Conservation (phyloP, 2,329 filamentous ascomycete species). For the Xylaria hypoxylon region DNA sequence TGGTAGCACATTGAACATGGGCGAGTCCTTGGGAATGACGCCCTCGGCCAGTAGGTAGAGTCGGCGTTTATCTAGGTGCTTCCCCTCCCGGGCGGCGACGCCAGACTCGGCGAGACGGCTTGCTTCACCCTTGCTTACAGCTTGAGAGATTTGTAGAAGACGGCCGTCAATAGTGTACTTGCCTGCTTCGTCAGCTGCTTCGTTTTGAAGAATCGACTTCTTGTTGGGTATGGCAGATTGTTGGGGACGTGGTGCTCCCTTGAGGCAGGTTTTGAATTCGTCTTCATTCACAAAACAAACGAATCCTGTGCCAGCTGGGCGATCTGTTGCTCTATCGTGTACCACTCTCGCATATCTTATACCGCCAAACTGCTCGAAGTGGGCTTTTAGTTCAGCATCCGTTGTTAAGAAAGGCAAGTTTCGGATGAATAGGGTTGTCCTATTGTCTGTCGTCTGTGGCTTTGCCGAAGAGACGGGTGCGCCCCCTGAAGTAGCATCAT, state of each 20-base stretch:
- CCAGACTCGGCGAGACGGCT: constrained; percentile 78
- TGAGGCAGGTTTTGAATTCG: constrained; percentile 82
- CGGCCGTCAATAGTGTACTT: constrained; percentile 92
- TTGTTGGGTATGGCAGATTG: constrained; percentile 65
- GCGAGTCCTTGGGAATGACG: constrained; percentile 79
- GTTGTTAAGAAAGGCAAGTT: constrained; percentile 92
- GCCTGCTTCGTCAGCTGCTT: constrained; percentile 82
- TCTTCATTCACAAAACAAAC: constrained; percentile 87
- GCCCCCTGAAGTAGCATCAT: constrained; percentile 53
- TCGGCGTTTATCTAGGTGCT: constrained; percentile 87
- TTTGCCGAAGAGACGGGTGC: constrained; percentile 41
- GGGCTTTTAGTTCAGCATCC: constrained; percentile 83
- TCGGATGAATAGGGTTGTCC: constrained; percentile 87
- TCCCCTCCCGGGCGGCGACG: constrained; percentile 70
- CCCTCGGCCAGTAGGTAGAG: constrained; percentile 91
- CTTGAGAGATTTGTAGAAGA: constrained; percentile 83
- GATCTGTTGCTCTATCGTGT: constrained; percentile 84
- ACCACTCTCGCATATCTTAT: constrained; percentile 93
- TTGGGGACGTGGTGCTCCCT: constrained; percentile 73
- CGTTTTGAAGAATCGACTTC: constrained; percentile 89
- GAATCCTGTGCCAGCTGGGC: constrained; percentile 91
- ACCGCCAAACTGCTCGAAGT: constrained; percentile 90
- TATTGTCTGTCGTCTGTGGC: constrained; percentile 68
- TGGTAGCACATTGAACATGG: constrained; percentile 80
- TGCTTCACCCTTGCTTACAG: constrained; percentile 86